These are phyloP conservation scores for Metschnikowia aberdeeniae DNA, from an alignment of 805 yeast species.

Conservation along the genomic window DNA sequence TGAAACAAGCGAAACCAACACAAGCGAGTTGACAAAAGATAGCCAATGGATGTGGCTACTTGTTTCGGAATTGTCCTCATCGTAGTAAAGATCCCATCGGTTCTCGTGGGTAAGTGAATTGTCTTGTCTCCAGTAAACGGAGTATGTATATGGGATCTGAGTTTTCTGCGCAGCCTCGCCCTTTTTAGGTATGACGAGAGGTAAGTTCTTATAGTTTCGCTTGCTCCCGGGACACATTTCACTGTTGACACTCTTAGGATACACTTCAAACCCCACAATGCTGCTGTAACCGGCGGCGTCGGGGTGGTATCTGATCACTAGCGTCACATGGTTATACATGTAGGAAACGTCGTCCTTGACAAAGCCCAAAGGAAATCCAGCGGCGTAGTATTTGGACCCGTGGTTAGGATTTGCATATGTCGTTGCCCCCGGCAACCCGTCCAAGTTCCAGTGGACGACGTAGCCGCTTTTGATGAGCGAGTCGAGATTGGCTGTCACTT, in stretches of 20 bases:
- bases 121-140: constrained; percentile 88
- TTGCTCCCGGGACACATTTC: constrained; percentile 72
- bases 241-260: constrained; percentile 73
- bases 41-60: constrained; percentile 66
- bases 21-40: constrained; percentile 66
- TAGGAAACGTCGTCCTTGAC: constrained; percentile 53
- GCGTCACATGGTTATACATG: constrained; percentile 74
- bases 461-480: constrained; percentile 64
- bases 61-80: constrained; percentile 46
- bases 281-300: constrained; percentile 41
- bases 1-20: constrained; percentile 58
- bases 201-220: constrained; percentile 53
- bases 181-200: constrained; percentile 38
- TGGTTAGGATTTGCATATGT: constrained; percentile 60
- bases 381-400: constrained; percentile 66
- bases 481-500: constrained; percentile 52
- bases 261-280: constrained; percentile 87
- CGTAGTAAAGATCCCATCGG: constrained; percentile 71
- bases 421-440: constrained; percentile 85
- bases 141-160: constrained; percentile 71
- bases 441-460: constrained; percentile 79
- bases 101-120: constrained; percentile 56
- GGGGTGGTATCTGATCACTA: constrained; percentile 68
- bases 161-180: constrained; percentile 28
- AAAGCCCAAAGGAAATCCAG: constrained; percentile 84